These are phyloP conservation scores for Podospora pseudocomata DNA, from an alignment of 495 filamentous ascomycete genomes.

Conservation along the genomic window DNA sequence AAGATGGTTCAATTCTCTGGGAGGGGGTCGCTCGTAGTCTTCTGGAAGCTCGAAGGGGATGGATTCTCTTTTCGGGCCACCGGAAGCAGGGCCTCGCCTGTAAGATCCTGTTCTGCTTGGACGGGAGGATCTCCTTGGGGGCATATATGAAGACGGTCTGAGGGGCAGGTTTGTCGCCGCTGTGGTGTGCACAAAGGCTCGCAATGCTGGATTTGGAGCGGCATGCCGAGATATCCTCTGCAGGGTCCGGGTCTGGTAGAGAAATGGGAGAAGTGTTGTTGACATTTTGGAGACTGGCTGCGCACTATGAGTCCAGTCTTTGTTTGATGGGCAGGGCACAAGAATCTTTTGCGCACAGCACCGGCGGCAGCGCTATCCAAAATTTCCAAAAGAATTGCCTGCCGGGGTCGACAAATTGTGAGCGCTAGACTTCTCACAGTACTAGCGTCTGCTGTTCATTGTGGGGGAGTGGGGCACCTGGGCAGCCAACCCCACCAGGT, in stretches of 20 bases:
- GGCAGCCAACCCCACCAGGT: not conserved
- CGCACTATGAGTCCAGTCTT: no score
- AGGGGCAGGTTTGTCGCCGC: not conserved
- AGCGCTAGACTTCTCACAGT: not conserved
- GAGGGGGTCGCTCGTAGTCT: conserved; percentile 15
- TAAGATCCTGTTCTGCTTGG: not conserved
- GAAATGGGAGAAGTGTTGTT: conserved; percentile 54
- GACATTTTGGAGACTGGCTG: conserved; percentile 25
- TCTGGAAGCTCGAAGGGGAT: conserved; percentile 40
- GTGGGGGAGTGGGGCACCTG: not conserved
- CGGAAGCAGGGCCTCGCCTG: not conserved
- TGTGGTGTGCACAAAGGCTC: conserved; percentile 19
- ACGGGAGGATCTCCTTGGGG: not conserved
- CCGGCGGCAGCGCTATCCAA: not conserved
- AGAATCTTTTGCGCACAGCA: not conserved
- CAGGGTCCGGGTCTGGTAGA: conserved; percentile 69
- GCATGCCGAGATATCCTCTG: conserved; percentile 29
- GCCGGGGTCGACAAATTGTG: not conserved
- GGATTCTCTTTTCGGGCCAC: conserved; percentile 16
- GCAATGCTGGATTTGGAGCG: conserved; percentile 19
- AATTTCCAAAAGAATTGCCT: not conserved
- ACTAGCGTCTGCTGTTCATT: not conserved
- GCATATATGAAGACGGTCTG: not conserved
- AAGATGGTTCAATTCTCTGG: not conserved
- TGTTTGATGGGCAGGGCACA: not conserved